These are phyloP conservation scores for Alloteropsis angusta DNA, from an alignment of 202 grass and related monocot species.

Conservation along the genomic window DNA sequence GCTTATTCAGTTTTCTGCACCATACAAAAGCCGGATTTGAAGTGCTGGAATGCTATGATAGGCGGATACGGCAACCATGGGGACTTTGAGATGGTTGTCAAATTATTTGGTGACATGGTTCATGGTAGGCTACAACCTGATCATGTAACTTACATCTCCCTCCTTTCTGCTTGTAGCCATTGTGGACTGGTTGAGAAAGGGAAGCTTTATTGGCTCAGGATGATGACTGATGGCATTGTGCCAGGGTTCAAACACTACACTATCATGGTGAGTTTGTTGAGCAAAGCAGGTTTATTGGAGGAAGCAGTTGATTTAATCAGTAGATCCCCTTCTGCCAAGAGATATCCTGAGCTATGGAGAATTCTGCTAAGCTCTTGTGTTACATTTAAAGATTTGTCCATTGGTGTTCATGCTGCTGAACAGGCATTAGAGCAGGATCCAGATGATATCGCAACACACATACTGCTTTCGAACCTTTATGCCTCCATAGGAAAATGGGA, in stretches of 20 bases:
- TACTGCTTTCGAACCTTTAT: slow-evolving; percentile 93
- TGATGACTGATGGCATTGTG: slow-evolving; percentile 59
- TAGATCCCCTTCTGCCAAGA: slow-evolving; percentile 53
- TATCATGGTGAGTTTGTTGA: slow-evolving; percentile 82
- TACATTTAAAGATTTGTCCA: slow-evolving; percentile 43
- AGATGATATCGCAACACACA: slow-evolving; percentile 51
- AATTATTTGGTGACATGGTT: slow-evolving; percentile 70
- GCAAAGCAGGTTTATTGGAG: slow-evolving; percentile 55
- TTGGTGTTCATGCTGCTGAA: slow-evolving; percentile 52
- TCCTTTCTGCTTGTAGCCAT: slow-evolving; percentile 82
- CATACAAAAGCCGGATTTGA: slow-evolving; percentile 53
- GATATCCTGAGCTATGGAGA: slow-evolving; percentile 65
- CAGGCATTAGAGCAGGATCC: slow-evolving; percentile 45
- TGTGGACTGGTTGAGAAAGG: slow-evolving; percentile 56
- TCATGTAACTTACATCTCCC: slow-evolving; percentile 76
- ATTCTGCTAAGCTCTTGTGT: slow-evolving; percentile 79
- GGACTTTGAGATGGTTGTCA: slow-evolving; percentile 62
- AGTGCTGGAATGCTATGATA: slow-evolving; percentile 93
- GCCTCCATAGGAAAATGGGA: slow-evolving; percentile 63
- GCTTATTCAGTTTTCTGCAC: slow-evolving; percentile 45
- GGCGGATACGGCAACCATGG: slow-evolving; percentile 66
- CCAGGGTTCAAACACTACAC: slow-evolving; percentile 78
- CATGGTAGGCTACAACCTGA: slow-evolving; percentile 48
- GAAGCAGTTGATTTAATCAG: slow-evolving; percentile 61
- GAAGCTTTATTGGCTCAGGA: slow-evolving; percentile 81